Percentiles rank a stretch among this genome's conserved stretches.
Evolutionary conservation across 2,329 filamentous ascomycete genomes (phyloP).

Genomic region (Curvularia eragrostidis): DNA sequence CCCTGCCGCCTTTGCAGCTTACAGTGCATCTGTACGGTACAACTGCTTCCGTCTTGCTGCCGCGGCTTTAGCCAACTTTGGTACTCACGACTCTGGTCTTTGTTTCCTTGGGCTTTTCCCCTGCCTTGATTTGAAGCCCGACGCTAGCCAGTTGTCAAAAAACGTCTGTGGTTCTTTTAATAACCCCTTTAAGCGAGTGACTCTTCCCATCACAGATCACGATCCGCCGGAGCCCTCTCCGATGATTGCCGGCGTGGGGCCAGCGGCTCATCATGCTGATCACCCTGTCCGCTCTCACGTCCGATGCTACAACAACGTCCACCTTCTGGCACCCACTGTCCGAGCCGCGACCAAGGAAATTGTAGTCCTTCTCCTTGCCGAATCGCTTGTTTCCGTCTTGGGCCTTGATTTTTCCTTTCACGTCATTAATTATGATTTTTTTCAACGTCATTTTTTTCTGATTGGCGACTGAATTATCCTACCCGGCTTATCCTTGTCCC

Average conservation of each 20-base stretch:
- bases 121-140: slow-evolving; percentile 8
- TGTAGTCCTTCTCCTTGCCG: background rate
- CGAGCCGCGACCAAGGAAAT: background rate
- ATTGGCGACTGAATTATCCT: background rate
- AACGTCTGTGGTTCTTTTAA: slow-evolving; percentile 15
- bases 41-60: background rate
- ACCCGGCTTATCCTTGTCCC: background rate
- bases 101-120: background rate
- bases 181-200: slow-evolving; percentile 15
- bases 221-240: slow-evolving; percentile 13
- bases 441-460: background rate
- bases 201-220: slow-evolving; percentile 11
- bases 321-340: background rate
- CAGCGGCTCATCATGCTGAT: slow-evolving; percentile 20
- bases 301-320: slow-evolving; percentile 10
- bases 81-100: background rate
- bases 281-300: slow-evolving; percentile 8
- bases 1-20: background rate
- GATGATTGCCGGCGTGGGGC: slow-evolving; percentile 18
- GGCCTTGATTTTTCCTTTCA: background rate
- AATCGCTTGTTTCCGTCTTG: background rate
- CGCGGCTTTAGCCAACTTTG: slow-evolving; percentile 7
- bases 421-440: background rate
- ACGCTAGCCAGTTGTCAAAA: slow-evolving; percentile 13
- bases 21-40: background rate